A percentile compares a stretch with the other conserved stretches of the same genome.
Evolutionary conservation across 225 moss, liverwort and hornwort genomes (phyloP).

Genomic region (Polytrichum formosum): DNA sequence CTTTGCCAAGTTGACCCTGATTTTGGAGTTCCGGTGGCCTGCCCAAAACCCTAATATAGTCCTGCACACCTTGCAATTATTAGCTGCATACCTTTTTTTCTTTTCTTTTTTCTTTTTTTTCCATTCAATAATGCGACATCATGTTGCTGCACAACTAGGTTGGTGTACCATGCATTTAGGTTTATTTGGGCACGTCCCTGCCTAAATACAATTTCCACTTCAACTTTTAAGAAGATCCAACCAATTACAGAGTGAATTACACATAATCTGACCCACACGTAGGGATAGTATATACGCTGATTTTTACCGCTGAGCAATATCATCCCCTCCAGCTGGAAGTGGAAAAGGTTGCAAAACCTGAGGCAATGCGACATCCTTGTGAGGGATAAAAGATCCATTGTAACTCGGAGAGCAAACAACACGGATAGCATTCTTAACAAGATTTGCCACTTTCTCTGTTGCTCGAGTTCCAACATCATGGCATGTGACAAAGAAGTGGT

Average conservation of each 20-base stretch:
- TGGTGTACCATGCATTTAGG: too few relatives aligned
- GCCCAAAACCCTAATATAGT: slow-evolving; percentile 63
- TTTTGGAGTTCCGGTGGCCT: slow-evolving; percentile 57
- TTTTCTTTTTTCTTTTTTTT: too few relatives aligned
- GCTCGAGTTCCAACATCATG: slow-evolving; percentile 76
- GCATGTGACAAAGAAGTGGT: slow-evolving; percentile 86
- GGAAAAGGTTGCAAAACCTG: slow-evolving; percentile 66
- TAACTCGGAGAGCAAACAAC: slow-evolving; percentile 77
- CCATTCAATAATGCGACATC: too few relatives aligned
- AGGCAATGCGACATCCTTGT: slow-evolving; percentile 86
- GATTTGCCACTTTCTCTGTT: slow-evolving; percentile 45
- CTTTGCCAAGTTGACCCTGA: slow-evolving; percentile 52
- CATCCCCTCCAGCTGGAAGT: slow-evolving; percentile 52
- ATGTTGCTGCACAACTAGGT: too few relatives aligned
- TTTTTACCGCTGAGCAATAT: slow-evolving; percentile 37
- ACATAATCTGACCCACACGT: too few relatives aligned
- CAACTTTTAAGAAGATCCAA: too few relatives aligned
- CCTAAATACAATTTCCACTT: too few relatives aligned
- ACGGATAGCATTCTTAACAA: slow-evolving; percentile 64
- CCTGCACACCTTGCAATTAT: slow-evolving; percentile 30
- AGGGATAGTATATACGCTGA: not conserved
- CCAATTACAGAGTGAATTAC: too few relatives aligned
- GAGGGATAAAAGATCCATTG: slow-evolving; percentile 74
- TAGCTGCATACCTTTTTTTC: too few relatives aligned
- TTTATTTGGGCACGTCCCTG: too few relatives aligned